These are phyloP conservation scores for Nannochloropsis salina DNA, from an alignment of 108 stramenopile genomes.

Conservation along the genomic window DNA sequence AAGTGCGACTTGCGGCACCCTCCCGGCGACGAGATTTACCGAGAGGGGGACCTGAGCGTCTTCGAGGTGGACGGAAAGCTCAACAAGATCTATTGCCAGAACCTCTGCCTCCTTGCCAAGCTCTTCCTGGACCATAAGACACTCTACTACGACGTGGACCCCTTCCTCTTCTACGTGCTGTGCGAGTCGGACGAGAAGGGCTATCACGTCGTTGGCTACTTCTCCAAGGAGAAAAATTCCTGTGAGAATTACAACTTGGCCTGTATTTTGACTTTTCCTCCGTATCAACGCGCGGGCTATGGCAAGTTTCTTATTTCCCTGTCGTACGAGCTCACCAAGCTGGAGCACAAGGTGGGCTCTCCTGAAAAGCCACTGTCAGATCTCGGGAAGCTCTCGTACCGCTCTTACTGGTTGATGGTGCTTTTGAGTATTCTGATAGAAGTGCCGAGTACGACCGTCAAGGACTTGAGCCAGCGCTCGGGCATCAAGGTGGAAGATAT, in stretches of 20 bases:
- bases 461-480: slow-evolving; percentile 58
- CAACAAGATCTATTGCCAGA: slow-evolving; percentile 91
- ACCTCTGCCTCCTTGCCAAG: slow-evolving; percentile 92
- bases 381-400: slow-evolving; percentile 92
- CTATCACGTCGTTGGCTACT: slow-evolving; percentile 93
- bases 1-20: slow-evolving; percentile 39
- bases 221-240: slow-evolving; percentile 77
- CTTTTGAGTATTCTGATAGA: slow-evolving; percentile 55
- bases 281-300: slow-evolving; percentile 88
- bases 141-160: slow-evolving; percentile 96
- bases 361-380: slow-evolving; percentile 98
- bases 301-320: slow-evolving; percentile 96
- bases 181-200: slow-evolving; percentile 84
- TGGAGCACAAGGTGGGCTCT: slow-evolving; percentile 64
- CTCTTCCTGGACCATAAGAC: slow-evolving; percentile 99
- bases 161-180: slow-evolving; percentile 94
- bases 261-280: slow-evolving; percentile 97
- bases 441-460: neutral
- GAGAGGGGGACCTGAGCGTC: slow-evolving; percentile 38
- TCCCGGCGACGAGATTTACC: slow-evolving; percentile 48
- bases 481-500: slow-evolving; percentile 95
- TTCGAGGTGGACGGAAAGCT: slow-evolving; percentile 56
- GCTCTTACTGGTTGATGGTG: slow-evolving; percentile 84
- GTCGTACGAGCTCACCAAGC: slow-evolving; percentile 71
- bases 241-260: slow-evolving; percentile 94